Percentiles rank a stretch among this genome's conserved stretches.
These are phyloP conservation scores for Termitomyces eurrhizus DNA, from an alignment of 768 basidiomycete species.

Conservation along the genomic window DNA sequence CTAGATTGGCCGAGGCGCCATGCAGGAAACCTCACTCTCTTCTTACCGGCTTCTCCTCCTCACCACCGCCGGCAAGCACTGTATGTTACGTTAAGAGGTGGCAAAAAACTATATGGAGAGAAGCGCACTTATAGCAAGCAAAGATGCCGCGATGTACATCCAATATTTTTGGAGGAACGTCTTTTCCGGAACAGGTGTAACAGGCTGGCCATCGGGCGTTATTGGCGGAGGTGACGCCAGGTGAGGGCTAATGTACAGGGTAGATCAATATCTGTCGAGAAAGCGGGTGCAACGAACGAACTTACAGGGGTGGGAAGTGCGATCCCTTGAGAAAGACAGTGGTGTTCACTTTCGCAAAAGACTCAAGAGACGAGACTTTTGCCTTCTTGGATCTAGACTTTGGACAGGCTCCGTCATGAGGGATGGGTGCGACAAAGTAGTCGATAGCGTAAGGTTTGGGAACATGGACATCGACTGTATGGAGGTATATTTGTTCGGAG, in stretches of 20 bases:
- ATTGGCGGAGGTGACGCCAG: conserved; percentile 66
- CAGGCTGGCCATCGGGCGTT: conserved; percentile 60
- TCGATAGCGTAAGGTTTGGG: conserved; percentile 61
- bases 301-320: conserved; percentile 56
- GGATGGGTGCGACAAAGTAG: conserved; percentile 65
- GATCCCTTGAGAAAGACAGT: conserved; percentile 45
- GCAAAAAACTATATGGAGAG: neutral
- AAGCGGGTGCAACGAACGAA: conserved; percentile 11
- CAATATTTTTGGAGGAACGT: conserved; percentile 88
- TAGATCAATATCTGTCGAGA: neutral
- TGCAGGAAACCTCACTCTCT: conserved; percentile 5
- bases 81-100: neutral
- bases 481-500: conserved; percentile 55
- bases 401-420: conserved; percentile 69
- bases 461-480: conserved; percentile 36
- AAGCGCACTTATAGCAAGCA: conserved; percentile 56
- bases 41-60: conserved; percentile 32
- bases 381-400: conserved; percentile 23
- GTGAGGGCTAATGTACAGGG: conserved; percentile 47
- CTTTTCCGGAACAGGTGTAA: conserved; percentile 63
- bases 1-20: neutral
- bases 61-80: conserved; percentile 32
- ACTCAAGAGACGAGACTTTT: conserved; percentile 24
- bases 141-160: conserved; percentile 67
- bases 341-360: conserved; percentile 42